Base-by-base conservation (phyloP, 148 eudicot species). In the Persicaria maculosa region DNA sequence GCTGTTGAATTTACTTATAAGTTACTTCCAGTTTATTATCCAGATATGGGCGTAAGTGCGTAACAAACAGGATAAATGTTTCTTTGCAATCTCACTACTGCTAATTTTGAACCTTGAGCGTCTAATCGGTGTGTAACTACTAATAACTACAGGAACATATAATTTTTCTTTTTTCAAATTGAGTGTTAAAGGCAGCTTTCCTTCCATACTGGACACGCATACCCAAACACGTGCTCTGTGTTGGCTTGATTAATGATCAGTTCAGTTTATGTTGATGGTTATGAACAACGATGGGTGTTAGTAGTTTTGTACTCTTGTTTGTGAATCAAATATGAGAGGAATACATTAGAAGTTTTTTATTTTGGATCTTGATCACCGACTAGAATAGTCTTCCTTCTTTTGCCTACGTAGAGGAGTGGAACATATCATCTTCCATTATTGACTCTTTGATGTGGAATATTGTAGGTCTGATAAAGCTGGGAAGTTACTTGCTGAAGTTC, bases 401-500 rank as follows among this genome's bases (percentile, higher is more conserved):
- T 48, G 8, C 52, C 52, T 48, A 48, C 52, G 10, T 31, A 48
- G 12, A 48, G 12, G 11, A 48, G 31, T 31, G 16, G 71, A 72
- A 36, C 44, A 52, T 54, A 6, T 74, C 6, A 19, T 17, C 36
- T 59, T 57, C 44, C 53, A 68, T 54, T 43, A 44, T 16, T 14
- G 44, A 62, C 31, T 55, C 68, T 5, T 25, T 74, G 14, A 16
- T 74, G 74, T 78, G 48, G 46, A 16, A 16, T 52, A 65, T 76
- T 81, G 59, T 57, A 95, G 99, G 84, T 90, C 99, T 12, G 97
- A 96, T 81, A 96, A 96, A 87, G 99, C 97, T 36, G 99, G 99
- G 76, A 90, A 85, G 80, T 78, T 96, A 69, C 99, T 96, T 70
- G 97, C 97, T 67, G 97, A 96, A 82, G 97, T 92, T 74, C 78